phyloP scores from a whole-genome alignment of 345 rosid genomes.

The Carallia pectinifolia region DNA sequence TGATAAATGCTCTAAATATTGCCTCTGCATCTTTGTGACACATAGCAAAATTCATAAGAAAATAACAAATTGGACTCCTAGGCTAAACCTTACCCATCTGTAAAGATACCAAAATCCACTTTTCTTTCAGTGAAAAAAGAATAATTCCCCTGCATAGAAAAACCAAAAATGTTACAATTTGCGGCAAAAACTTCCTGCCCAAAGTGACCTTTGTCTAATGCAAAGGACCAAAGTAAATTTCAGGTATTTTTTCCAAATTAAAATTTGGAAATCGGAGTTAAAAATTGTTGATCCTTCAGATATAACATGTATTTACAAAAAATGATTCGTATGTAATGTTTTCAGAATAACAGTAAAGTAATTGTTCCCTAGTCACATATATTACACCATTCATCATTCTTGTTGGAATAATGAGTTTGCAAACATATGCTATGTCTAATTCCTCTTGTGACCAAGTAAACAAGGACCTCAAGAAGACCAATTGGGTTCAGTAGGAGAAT shows the following conservation, averaged over 20 bases:
- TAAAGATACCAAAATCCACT: slow-evolving; percentile 87
- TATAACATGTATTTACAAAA: not conserved
- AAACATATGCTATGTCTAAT: too few relatives aligned
- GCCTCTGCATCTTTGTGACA: not conserved
- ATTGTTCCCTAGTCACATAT: not conserved
- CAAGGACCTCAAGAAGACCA: slow-evolving; percentile 78
- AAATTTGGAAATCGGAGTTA: not conserved
- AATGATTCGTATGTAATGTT: not conserved
- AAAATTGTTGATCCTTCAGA: not conserved
- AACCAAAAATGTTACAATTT: slow-evolving; percentile 5
- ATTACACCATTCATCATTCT: not conserved
- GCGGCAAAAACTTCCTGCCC: too few relatives aligned
- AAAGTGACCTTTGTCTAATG: too few relatives aligned
- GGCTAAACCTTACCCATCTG: slow-evolving; percentile 64
- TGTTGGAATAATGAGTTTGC: too few relatives aligned
- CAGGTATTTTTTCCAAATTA: not conserved
- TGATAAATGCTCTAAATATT: not conserved
- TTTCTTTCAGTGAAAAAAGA: slow-evolving; percentile 65
- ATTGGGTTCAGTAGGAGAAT: slow-evolving; percentile 90
- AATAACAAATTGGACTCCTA: not conserved
- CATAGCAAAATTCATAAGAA: not conserved
- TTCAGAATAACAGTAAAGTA: not conserved
- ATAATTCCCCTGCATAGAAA: slow-evolving; percentile 68
- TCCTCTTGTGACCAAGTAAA: not conserved
- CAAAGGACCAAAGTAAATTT: not conserved